Evolutionary conservation across 306 rosid genomes (phyloP), one percentile per base, ranked within the genome.

Genomic region (Delonix regia): DNA sequence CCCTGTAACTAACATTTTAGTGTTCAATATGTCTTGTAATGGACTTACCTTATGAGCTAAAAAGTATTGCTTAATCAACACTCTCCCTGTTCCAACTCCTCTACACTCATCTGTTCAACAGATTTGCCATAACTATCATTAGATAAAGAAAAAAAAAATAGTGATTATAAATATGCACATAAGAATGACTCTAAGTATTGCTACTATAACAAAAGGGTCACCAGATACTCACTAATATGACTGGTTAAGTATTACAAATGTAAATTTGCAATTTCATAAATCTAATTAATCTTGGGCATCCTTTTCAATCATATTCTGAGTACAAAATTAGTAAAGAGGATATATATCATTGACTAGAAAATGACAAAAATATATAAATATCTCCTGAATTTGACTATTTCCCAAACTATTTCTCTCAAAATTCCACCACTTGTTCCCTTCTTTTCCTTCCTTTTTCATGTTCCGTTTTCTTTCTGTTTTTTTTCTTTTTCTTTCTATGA

Each of bases 11-110:
- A n/a, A n/a, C n/a, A n/a, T n/a, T n/a, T n/a, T n/a, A n/a, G n/a
- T n/a, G n/a, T n/a, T n/a, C n/a, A n/a, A n/a, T n/a, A 76, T 34
- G 66, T 67, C 66, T 38, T 64, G 71, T 39, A 47, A 66, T 51
- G 27, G 59, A 76, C 84, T 73, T 78, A 94, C 99, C 99, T 88
- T 74, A 92, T 85, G 82, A 94, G 99, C 80, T 76, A 65, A 81
- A 94, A 94, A 33, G 95, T 83, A 56, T 94, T 94, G 4, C 78
- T 83, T 71, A 94, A 78, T 97, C 99, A 94, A 69, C 65, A 78
- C 85, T 94, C 92, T 39, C 99, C 99, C 60, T 77, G 78, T 89
- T 92, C 89, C 1, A 78, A 88, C 80, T 94, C 97, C 76, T 87
- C 93, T 59, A 33, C 55, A 76, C 85, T 88, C 95, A 94, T 90